A percentile compares a stretch with the other conserved stretches of the same genome.
These are phyloP conservation scores for Umbelopsis vinacea DNA, from an alignment of 192 early-diverging fungal genomes.

Conservation along the genomic window DNA sequence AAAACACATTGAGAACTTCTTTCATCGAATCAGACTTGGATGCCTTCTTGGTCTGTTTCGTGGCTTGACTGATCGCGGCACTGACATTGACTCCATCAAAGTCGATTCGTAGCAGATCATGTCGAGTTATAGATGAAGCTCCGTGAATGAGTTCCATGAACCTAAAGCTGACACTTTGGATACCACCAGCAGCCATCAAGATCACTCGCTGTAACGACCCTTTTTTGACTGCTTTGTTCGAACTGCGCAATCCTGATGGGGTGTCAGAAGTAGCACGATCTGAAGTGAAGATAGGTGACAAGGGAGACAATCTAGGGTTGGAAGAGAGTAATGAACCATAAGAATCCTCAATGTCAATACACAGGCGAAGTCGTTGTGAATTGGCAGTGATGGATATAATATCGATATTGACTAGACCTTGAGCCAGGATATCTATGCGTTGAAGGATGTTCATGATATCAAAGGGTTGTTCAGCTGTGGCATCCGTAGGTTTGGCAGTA, in stretches of 20 bases:
- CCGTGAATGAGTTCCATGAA: constrained; percentile 36
- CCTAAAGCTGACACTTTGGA: constrained; percentile 42
- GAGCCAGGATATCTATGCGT: constrained; percentile 51
- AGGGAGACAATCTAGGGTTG: constrained; percentile 37
- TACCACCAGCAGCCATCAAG: constrained; percentile 43
- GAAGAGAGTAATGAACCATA: constrained; percentile 49
- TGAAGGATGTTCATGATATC: constrained; percentile 35
- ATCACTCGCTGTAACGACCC: constrained; percentile 36
- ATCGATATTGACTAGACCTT: constrained; percentile 48
- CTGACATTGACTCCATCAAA: constrained; percentile 48
- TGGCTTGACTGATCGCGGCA: constrained; percentile 46
- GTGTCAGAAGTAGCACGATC: constrained; percentile 38
- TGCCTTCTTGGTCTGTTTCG: constrained; percentile 36
- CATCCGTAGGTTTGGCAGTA: background rate
- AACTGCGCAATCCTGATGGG: constrained; percentile 36
- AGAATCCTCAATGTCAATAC: constrained; percentile 45
- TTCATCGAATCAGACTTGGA: constrained; percentile 12
- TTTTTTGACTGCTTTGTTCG: constrained; percentile 28
- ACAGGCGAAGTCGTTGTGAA: constrained; percentile 49
- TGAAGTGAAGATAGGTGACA: background rate
- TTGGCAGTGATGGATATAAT: constrained; percentile 47
- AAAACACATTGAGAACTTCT: constrained; percentile 53
- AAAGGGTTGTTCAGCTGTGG: background rate
- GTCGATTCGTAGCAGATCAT: constrained; percentile 48
- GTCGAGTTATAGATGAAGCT: constrained; percentile 17